Conservation (phyloP, 805 yeast genomes). For the Brettanomyces sp. region DNA sequence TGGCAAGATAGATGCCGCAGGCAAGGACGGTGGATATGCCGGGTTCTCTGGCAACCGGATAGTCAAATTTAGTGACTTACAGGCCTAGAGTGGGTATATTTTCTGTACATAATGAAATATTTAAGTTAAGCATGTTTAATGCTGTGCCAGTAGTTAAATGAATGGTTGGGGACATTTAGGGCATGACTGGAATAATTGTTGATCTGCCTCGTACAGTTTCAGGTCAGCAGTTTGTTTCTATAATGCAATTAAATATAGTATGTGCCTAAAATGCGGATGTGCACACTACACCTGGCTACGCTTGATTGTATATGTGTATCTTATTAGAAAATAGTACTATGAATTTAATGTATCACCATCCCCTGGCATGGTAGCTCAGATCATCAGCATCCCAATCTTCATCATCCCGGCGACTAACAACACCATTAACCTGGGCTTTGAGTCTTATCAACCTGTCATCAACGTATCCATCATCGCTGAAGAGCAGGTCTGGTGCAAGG, state of each 20-base stretch:
- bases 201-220: background rate
- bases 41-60: conserved; percentile 17
- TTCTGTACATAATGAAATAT: too few relatives aligned
- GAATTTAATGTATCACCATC: conserved; percentile 23
- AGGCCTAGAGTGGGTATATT: conserved; percentile 3
- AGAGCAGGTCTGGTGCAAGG: background rate
- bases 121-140: too few relatives aligned
- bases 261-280: background rate
- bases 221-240: background rate
- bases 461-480: conserved; percentile 10
- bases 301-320: background rate
- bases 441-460: conserved; percentile 5
- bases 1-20: background rate
- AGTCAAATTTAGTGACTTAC: conserved; percentile 17
- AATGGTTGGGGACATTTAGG: too few relatives aligned
- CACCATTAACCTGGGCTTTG: conserved; percentile 6
- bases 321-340: background rate
- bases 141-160: too few relatives aligned
- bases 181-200: too few relatives aligned
- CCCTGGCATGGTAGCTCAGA: conserved; percentile 32
- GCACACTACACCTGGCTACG: too few relatives aligned
- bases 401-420: background rate
- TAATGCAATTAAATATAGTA: background rate
- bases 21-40: conserved; percentile 8
- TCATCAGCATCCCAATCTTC: conserved; percentile 19